Conservation (phyloP, 768 basidiomycete genomes). For the Suillus hirtellus region DNA sequence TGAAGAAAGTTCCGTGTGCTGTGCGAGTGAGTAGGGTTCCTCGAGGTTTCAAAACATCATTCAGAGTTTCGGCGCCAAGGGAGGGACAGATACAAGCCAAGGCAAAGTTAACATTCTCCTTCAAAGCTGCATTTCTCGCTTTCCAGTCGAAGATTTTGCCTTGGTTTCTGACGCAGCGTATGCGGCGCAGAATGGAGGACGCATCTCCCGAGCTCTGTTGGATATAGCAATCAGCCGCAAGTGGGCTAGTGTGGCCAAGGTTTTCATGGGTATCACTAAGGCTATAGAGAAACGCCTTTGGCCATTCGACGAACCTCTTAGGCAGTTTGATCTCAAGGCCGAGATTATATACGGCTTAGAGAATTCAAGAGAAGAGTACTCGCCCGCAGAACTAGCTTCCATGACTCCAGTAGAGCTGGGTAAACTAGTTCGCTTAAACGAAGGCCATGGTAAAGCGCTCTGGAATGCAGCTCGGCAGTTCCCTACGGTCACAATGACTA, state of each 20-base stretch:
- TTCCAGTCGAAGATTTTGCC: slow-evolving; percentile 90
- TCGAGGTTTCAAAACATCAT: not conserved
- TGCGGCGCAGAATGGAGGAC: slow-evolving; percentile 91
- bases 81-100: slow-evolving; percentile 59
- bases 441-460: slow-evolving; percentile 77
- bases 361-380: slow-evolving; percentile 79
- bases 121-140: slow-evolving; percentile 84
- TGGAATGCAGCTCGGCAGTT: slow-evolving; percentile 82
- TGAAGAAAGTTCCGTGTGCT: slow-evolving; percentile 72
- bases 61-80: slow-evolving; percentile 40
- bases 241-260: slow-evolving; percentile 80
- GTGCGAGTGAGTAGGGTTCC: slow-evolving; percentile 57
- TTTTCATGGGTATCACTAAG: slow-evolving; percentile 90
- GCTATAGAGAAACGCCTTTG: slow-evolving; percentile 90
- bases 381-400: slow-evolving; percentile 68
- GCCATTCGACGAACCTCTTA: slow-evolving; percentile 92
- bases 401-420: slow-evolving; percentile 73
- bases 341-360: slow-evolving; percentile 80
- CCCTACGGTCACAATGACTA: slow-evolving; percentile 67
- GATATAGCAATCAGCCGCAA: slow-evolving; percentile 93
- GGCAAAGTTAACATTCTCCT: slow-evolving; percentile 95
- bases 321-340: slow-evolving; percentile 73
- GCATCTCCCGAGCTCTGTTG: slow-evolving; percentile 90
- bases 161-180: slow-evolving; percentile 94
- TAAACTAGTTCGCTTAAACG: slow-evolving; percentile 81